Evolutionary conservation across 345 rosid genomes (phyloP), one percentile per base, ranked within the genome.

Genomic region (Lenwebbia sp.): DNA sequence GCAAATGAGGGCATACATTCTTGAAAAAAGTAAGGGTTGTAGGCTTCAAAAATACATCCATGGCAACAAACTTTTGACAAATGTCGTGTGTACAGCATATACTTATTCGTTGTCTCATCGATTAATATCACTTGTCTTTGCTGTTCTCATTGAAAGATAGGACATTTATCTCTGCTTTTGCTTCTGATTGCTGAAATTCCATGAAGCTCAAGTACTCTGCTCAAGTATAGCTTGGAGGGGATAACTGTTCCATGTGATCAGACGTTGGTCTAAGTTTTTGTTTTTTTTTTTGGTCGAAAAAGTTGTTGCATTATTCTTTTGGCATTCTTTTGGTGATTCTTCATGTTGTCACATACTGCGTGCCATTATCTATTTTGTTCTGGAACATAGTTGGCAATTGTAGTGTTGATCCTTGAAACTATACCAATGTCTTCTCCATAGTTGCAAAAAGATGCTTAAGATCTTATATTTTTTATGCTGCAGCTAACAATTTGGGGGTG

Each of bases 401-500:
- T 2, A 19, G 26, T 37, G 78, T 70, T 37, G 78, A 37, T 44
- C 41, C 25, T 70, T 70, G 78, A 70, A 70, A 70, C 7, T 37
- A 1, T 70, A 70, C 81, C 81, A 9, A 17, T 70, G 81, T 70
- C 25, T 70, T 70, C 40, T 37, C 47, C 0, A 13, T 41, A 37
- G 26, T 19, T 37, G 81, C 26, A 37, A 37, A 37, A 26, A 70
- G 47, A 37, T 1, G 7, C 13, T 84, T 17, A 8, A 14, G 74
- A 50, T 62, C 54, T 55, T 41, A 25, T 56, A 53, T 7, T 19
- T 70, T 70, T 37, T 37, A 65, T 65, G 41, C 87, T 92, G 90
- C 95, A 97, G 99, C 99, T 13, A 97, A 96, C 93, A 96, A 97
- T 88, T 92, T 97, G 74, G 98, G 87, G 89, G 99, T 94, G 85